Base-by-base conservation (phyloP, 352 stramenopile species). In the Pythium volutum region DNA sequence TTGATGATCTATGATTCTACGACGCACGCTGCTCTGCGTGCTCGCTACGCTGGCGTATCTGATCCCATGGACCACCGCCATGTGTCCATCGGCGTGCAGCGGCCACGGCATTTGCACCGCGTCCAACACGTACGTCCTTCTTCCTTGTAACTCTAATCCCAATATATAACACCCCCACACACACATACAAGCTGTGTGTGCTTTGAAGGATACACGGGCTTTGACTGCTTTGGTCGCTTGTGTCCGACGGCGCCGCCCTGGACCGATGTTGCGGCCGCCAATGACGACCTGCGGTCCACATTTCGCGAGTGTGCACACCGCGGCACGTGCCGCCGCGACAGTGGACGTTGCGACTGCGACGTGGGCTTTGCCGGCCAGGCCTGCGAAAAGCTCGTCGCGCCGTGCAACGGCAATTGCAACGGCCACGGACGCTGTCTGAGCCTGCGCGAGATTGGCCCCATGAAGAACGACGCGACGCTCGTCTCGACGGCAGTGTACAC, bases 341-440 rank as follows among this genome's bases (percentile, higher is more conserved):
- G 68, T 22, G 90, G 91, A 0, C 62, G 71, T 2, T 98, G 93
- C 66, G 62, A 78, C 25, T 98, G 93, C 61, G 78, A 96, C 18
- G 52, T 65, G 1, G 81, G 74, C 12, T 97, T 97, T 55, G 57
- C 59, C 2, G 87, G 87, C 1, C 60, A 65, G 36, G 84, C 87
- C 1, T 96, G 88, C 66, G 70, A 91, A 36, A 71, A 73, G 1
- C 55, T 79, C 23, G 50, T 87, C 16, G 60, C 67, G n/a, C n/a
- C 76, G 1, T 98, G 93, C 62, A 84, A 79, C 0, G 84, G 77
- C 47, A 77, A 83, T 7, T 98, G 94, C 74, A 95, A 77, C 42
- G 88, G 83, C 50, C 92, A 98, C 59, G 94, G 94, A 10, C 79
- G 83, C 41, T 98, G 94, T 62, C 62, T 87, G 59, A 92, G 75